Evolutionary conservation across 2,329 filamentous ascomycete genomes (phyloP), one percentile per base, ranked within the genome.

Genomic region (Cercospora citrullina): DNA sequence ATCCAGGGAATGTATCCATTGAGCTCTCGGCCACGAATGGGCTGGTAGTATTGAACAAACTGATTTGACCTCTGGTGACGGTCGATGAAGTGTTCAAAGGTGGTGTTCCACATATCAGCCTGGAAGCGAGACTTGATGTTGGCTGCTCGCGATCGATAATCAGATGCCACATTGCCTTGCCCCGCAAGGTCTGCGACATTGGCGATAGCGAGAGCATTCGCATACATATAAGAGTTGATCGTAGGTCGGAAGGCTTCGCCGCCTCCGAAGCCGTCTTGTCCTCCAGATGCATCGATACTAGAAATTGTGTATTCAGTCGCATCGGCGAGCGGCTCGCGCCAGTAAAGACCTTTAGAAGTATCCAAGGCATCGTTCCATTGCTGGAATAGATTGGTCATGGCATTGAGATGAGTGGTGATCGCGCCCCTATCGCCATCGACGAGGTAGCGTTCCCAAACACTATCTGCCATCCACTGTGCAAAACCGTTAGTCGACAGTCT

Each of bases 231-330:
- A 65, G 77, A 79, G 72, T 83, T 83, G 72, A 83, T 82, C 21
- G 79, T 81, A 0, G 81, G 81, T 5, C 81, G 75, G 73, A 83
- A 83, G 1, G 80, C 74, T 9, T 80, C 63, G 3, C 81, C 81
- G 1, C 80, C 80, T 0, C 66, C 72, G 48, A 83, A 83, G 0
- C 81, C 81, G 59, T 83, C 81, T 18, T 68, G 33, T 4, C 79
- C 80, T n/a, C 77, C 75, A 0, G 75, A 78, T 0, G 81, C 79
- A 65, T 83, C 81, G 64, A 82, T 82, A 51, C 78, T 81, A 0
- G 79, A 77, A 57, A 83, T 82, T 1, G 80, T 83, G 67, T 83
- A 83, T 67, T 83, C 81, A 0, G 81, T 83, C 0, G 81, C 81
- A 71, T 83, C 81, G 0, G 77, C 77, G 1, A 83, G 66, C 0